Evolutionary conservation across 2,329 filamentous ascomycete species (phyloP).

Genomic region (Apiospora marii): DNA sequence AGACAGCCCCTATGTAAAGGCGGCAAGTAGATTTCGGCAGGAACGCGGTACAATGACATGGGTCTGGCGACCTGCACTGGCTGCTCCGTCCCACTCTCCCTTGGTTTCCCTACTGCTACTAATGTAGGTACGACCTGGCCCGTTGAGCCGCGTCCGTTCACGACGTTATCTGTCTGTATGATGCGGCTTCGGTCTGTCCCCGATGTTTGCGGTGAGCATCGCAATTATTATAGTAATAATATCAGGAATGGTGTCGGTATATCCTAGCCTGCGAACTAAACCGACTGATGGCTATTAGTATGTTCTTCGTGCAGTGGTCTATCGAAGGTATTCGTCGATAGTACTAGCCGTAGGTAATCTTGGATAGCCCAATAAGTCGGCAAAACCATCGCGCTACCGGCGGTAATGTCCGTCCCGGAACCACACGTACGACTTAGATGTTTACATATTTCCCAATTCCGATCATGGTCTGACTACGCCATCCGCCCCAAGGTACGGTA

Average conservation of each 20-base stretch:
- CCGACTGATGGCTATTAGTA: neutral
- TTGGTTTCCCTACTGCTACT: neutral
- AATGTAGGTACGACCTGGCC: conserved; percentile 15
- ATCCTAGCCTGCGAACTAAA: conserved; percentile 3
- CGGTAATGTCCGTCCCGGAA: conserved; percentile 17
- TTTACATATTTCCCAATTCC: conserved; percentile 2
- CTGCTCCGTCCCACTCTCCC: conserved; percentile 15
- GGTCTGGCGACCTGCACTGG: neutral
- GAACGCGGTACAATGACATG: conserved; percentile 18
- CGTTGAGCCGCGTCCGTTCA: conserved; percentile 17
- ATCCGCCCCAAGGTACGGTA: neutral
- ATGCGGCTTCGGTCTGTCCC: neutral
- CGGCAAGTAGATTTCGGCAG: conserved; percentile 19
- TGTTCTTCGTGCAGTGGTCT: neutral
- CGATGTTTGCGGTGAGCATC: conserved; percentile 18
- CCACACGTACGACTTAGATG: conserved; percentile 13
- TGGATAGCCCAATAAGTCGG: conserved; percentile 10
- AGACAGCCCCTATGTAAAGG: conserved; percentile 19
- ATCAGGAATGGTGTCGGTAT: conserved; percentile 7
- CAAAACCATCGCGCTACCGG: conserved; percentile 15
- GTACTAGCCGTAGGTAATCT: conserved; percentile 4
- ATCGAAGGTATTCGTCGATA: conserved; percentile 15
- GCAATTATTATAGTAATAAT: neutral
- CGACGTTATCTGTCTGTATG: neutral
- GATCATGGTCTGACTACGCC: neutral